Evolutionary conservation across 2,329 filamentous ascomycete genomes (phyloP).

Genomic region (Fusarium camptoceras): DNA sequence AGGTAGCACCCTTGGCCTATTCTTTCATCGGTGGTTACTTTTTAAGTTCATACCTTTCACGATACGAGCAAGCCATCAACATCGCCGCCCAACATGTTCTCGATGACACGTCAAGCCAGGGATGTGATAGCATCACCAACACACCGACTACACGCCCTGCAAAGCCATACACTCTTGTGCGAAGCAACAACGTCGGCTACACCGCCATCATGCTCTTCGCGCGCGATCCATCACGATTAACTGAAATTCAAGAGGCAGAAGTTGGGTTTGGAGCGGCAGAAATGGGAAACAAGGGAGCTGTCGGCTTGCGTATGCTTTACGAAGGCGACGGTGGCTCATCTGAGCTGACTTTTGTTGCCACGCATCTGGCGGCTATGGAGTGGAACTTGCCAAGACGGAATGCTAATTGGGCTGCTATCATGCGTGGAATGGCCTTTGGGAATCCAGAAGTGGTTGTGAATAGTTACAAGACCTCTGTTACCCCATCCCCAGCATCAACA

Average conservation of each 20-base stretch:
- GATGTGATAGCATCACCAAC: constrained; percentile 13
- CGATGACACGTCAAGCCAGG: constrained; percentile 17
- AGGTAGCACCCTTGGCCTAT: constrained; percentile 85
- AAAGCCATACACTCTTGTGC: constrained; percentile 74
- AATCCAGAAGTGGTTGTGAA: constrained; percentile 58
- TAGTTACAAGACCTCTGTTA: constrained; percentile 42
- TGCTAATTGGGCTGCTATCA: constrained; percentile 87
- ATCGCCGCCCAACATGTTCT: constrained; percentile 60
- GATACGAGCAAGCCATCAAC: constrained; percentile 77
- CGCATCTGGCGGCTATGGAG: constrained; percentile 92
- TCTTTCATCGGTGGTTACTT: constrained; percentile 88
- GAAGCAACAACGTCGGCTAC: constrained; percentile 84
- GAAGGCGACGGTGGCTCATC: constrained; percentile 54
- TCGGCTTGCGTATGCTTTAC: constrained; percentile 79
- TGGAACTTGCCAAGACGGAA: constrained; percentile 80
- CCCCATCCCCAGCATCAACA: constrained; percentile 39
- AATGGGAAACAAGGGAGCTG: constrained; percentile 96
- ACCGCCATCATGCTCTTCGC: constrained; percentile 90
- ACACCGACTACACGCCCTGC: constrained; percentile 37
- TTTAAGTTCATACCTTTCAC: constrained; percentile 79
- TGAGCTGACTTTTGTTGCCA: constrained; percentile 85
- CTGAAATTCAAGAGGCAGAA: constrained; percentile 78
- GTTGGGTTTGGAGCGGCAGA: constrained; percentile 86
- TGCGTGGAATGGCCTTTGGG: constrained; percentile 81
- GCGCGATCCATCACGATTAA: constrained; percentile 69